Evolutionary conservation across 352 stramenopile genomes (phyloP).

Genomic region (Phytophthora lateralis): DNA sequence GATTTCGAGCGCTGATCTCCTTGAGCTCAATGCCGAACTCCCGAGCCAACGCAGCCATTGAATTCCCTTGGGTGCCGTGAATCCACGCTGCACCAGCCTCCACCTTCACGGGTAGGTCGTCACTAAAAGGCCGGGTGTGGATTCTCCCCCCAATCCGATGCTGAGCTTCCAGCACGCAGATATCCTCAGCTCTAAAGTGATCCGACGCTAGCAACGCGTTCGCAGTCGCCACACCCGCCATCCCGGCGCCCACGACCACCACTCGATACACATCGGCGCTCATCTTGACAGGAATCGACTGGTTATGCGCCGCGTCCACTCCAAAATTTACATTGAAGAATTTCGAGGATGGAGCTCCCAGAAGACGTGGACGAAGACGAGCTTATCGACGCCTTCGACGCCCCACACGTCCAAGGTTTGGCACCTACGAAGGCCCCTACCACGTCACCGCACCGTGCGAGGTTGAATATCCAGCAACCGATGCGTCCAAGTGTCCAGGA

Average conservation of each 20-base stretch:
- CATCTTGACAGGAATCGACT: slow-evolving; percentile 22
- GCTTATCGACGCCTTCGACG: slow-evolving; percentile 78
- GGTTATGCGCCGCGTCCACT: slow-evolving; percentile 11
- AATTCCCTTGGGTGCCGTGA: slow-evolving; percentile 49
- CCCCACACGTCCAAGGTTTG: slow-evolving; percentile 3
- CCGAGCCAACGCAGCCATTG: slow-evolving; percentile 40
- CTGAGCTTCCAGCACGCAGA: slow-evolving; percentile 55
- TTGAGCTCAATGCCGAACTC: slow-evolving; percentile 46
- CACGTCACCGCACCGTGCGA: slow-evolving; percentile 2
- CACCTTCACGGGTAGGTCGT: slow-evolving; percentile 45
- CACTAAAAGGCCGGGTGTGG: slow-evolving; percentile 46
- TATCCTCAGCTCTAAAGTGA: slow-evolving; percentile 29
- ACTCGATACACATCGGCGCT: slow-evolving; percentile 31
- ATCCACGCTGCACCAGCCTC: slow-evolving; percentile 63
- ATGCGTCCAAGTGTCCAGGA: slow-evolving; percentile 10
- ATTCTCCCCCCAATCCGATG: slow-evolving; percentile 54
- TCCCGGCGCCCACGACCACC: slow-evolving; percentile 49
- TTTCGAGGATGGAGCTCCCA: slow-evolving; percentile 16
- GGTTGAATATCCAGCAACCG: slow-evolving; percentile 2
- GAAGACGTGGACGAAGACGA: slow-evolving; percentile 54
- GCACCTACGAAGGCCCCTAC: slow-evolving; percentile 3
- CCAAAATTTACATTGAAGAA: slow-evolving; percentile 20
- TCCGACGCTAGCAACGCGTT: slow-evolving; percentile 39
- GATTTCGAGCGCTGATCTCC: slow-evolving; percentile 56
- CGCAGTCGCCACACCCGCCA: slow-evolving; percentile 50